These are phyloP conservation scores for Myxozyma neotropica DNA, from an alignment of 805 yeast species.

Conservation along the genomic window DNA sequence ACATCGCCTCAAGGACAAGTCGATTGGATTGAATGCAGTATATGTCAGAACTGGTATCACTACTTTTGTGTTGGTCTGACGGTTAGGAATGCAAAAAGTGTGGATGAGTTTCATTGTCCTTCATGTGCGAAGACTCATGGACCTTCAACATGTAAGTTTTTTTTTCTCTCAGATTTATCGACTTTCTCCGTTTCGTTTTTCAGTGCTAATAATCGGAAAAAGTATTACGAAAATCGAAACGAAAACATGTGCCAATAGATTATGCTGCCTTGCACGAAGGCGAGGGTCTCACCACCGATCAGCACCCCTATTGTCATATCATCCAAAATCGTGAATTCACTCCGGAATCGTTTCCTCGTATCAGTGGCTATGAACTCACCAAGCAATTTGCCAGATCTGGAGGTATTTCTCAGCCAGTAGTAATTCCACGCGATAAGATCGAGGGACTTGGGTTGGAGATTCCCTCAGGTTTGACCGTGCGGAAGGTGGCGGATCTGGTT, in stretches of 20 bases:
- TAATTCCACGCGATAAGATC: slow-evolving; percentile 45
- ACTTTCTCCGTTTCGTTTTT: not conserved
- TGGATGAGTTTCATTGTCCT: slow-evolving; percentile 59
- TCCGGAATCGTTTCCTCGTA: slow-evolving; percentile 40
- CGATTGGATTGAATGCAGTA: slow-evolving; percentile 61
- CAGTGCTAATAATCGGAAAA: not conserved
- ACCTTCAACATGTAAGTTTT: slow-evolving; percentile 44
- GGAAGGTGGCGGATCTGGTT: slow-evolving; percentile 56
- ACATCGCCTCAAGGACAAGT: slow-evolving; percentile 33
- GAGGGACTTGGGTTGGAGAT: slow-evolving; percentile 52
- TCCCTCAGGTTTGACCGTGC: slow-evolving; percentile 61
- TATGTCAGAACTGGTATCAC: slow-evolving; percentile 61
- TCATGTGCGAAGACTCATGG: slow-evolving; percentile 53
- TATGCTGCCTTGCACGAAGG: slow-evolving; percentile 81
- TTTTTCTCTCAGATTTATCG: not conserved
- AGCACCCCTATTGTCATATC: slow-evolving; percentile 55
- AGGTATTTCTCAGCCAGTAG: slow-evolving; percentile 50
- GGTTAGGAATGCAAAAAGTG: slow-evolving; percentile 44
- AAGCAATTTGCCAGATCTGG: slow-evolving; percentile 44
- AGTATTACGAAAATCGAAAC: slow-evolving; percentile 54
- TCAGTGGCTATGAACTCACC: slow-evolving; percentile 45
- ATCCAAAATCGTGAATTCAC: slow-evolving; percentile 33
- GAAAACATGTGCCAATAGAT: slow-evolving; percentile 63
- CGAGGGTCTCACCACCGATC: slow-evolving; percentile 54
- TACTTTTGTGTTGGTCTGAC: slow-evolving; percentile 50